A percentile compares a stretch with the other conserved stretches of the same genome.
Evolutionary conservation across 1,284 basidiomycete genomes (phyloP).

Genomic region (Anthracocystis panici-leucophaei): DNA sequence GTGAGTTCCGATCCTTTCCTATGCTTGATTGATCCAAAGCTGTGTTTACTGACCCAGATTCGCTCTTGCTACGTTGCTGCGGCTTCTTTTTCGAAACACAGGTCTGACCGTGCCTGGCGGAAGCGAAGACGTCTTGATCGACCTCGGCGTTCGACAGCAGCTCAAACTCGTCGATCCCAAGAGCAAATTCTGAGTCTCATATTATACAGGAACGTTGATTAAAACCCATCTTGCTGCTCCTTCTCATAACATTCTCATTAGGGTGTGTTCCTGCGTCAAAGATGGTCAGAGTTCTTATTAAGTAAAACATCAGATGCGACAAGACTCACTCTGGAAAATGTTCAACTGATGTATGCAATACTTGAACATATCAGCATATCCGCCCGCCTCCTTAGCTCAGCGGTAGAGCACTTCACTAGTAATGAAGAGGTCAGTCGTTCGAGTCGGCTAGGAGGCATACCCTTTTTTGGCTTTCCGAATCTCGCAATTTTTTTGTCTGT

Average conservation of each 20-base stretch:
- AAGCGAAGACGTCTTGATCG: slow-evolving; percentile 58
- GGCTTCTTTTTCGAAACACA: not conserved
- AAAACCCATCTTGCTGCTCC: not conserved
- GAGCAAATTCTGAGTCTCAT: slow-evolving; percentile 33
- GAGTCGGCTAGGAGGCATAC: slow-evolving; percentile 55
- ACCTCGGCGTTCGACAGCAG: slow-evolving; percentile 60
- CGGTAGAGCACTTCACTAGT: slow-evolving; percentile 60
- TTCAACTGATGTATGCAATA: not conserved
- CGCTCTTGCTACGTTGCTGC: not conserved
- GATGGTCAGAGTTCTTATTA: no score
- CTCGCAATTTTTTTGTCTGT: no score
- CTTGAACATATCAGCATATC: no score
- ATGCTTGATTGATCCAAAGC: not conserved
- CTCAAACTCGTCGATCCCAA: slow-evolving; percentile 53
- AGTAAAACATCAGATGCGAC: not conserved
- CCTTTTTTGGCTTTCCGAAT: not conserved
- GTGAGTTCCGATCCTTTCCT: slow-evolving; percentile 10
- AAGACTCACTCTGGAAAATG: no score
- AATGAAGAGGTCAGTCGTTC: slow-evolving; percentile 59
- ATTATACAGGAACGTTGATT: not conserved
- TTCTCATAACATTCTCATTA: no score
- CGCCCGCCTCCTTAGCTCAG: slow-evolving; percentile 54
- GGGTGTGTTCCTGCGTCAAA: no score
- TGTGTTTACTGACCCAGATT: not conserved
- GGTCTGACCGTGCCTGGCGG: slow-evolving; percentile 57